A percentile compares a stretch with the other conserved stretches of the same genome.
Evolutionary conservation across 176 grass and related monocot species (phyloP).

Genomic region (Stipa capillata): DNA sequence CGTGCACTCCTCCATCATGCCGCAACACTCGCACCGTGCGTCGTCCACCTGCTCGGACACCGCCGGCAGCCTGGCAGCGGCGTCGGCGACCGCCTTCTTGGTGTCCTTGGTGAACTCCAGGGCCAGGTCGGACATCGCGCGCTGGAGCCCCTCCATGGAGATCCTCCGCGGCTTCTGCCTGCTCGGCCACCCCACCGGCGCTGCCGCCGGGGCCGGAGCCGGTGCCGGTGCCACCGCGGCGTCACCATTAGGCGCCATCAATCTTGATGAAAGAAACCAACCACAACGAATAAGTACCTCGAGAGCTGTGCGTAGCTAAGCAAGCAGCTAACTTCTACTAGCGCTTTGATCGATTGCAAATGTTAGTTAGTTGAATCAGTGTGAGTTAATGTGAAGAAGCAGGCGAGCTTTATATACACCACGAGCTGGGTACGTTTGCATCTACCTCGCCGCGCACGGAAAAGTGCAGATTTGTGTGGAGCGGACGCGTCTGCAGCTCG

Average conservation of each 20-base stretch:
- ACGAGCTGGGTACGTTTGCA: background rate
- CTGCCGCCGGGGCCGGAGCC: too few species aligned
- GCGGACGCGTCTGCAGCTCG: slow-evolving; percentile 16
- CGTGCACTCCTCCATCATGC: slow-evolving; percentile 86
- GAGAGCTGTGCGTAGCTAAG: background rate
- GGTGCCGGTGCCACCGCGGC: slow-evolving; percentile 9
- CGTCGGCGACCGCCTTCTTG: background rate
- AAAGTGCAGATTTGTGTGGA: slow-evolving; percentile 28
- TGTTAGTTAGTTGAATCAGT: too few species aligned
- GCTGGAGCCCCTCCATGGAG: slow-evolving; percentile 84
- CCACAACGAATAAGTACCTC: background rate
- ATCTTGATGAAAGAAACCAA: background rate
- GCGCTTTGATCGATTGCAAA: background rate
- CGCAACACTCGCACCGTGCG: slow-evolving; percentile 79
- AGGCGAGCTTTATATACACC: slow-evolving; percentile 25
- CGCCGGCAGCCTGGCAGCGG: slow-evolving; percentile 20
- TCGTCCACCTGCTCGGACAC: slow-evolving; percentile 60
- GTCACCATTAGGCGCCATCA: slow-evolving; percentile 67
- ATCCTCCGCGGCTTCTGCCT: slow-evolving; percentile 42
- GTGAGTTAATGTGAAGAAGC: background rate
- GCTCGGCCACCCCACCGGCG: background rate
- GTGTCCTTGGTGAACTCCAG: slow-evolving; percentile 51
- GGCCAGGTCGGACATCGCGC: slow-evolving; percentile 74
- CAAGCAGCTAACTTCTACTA: background rate
- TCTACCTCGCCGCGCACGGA: background rate